Percentiles rank a stretch among this genome's conserved stretches.
These are phyloP conservation scores for Citrus inodora DNA, from an alignment of 345 rosid species.

Conservation along the genomic window DNA sequence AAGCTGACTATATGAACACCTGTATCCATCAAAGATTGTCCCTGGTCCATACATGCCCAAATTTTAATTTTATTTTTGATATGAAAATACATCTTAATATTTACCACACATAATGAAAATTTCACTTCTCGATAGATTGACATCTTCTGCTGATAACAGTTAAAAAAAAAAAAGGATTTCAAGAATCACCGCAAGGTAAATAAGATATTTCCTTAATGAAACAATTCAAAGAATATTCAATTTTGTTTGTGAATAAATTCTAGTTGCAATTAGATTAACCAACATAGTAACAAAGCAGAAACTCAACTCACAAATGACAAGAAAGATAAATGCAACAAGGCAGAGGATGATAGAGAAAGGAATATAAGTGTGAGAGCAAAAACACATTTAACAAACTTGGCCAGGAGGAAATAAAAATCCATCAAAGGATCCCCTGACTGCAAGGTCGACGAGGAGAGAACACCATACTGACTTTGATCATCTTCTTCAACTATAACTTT, in stretches of 20 bases:
- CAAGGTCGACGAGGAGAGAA: no score
- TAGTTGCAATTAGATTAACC: background rate
- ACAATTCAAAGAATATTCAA: background rate
- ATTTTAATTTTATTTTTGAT: no score
- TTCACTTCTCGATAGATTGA: background rate
- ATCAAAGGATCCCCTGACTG: background rate
- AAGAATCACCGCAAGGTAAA: background rate
- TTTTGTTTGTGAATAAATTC: background rate
- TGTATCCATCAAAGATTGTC: background rate
- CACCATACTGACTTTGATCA: background rate
- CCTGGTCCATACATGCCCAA: background rate
- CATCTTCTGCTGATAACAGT: background rate
- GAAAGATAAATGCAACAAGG: background rate
- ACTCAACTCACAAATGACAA: background rate
- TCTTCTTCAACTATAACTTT: background rate
- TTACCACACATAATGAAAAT: background rate
- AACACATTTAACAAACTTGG: background rate
- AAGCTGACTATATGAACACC: background rate
- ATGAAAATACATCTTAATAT: no score
- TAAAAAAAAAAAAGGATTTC: background rate
- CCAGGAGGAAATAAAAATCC: background rate
- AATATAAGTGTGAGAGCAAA: background rate
- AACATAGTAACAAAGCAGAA: background rate
- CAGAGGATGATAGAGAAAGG: background rate
- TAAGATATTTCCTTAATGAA: background rate